Evolutionary conservation across 2,329 filamentous ascomycete species (phyloP).

Genomic region (Monosporascus sp.): DNA sequence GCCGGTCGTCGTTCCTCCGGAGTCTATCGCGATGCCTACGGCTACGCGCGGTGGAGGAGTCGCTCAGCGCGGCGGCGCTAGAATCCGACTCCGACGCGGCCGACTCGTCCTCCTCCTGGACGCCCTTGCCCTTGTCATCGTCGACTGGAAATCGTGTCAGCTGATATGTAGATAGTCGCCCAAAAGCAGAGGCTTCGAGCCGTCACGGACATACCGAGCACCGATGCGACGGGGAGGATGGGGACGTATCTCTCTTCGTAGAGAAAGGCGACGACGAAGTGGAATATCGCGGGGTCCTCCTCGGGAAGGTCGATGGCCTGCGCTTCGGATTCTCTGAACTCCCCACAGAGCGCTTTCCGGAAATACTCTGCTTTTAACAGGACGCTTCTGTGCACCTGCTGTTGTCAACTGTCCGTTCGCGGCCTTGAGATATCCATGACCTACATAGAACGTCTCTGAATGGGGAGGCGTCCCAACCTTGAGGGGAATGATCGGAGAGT

Average conservation of each 20-base stretch:
- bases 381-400: slow-evolving; percentile 41
- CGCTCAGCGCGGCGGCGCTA: slow-evolving; percentile 24
- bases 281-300: slow-evolving; percentile 46
- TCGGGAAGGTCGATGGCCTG: slow-evolving; percentile 45
- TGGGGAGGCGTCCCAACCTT: slow-evolving; percentile 36
- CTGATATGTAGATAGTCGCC: slow-evolving; percentile 2
- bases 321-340: slow-evolving; percentile 40
- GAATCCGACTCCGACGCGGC: slow-evolving; percentile 26
- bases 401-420: neutral
- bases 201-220: slow-evolving; percentile 26
- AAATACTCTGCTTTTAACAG: slow-evolving; percentile 44
- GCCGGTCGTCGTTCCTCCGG: slow-evolving; percentile 29
- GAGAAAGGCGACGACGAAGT: slow-evolving; percentile 45
- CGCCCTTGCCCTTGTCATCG: slow-evolving; percentile 38
- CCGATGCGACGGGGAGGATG: slow-evolving; percentile 37
- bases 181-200: neutral
- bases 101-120: slow-evolving; percentile 28
- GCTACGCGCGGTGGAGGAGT: slow-evolving; percentile 30
- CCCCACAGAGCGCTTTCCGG: slow-evolving; percentile 41
- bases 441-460: slow-evolving; percentile 39
- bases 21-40: slow-evolving; percentile 28
- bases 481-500: slow-evolving; percentile 39
- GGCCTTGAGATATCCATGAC: slow-evolving; percentile 15
- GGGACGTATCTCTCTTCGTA: slow-evolving; percentile 44
- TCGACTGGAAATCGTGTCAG: slow-evolving; percentile 1